Evolutionary conservation across 1,139 yeast genomes (phyloP), one percentile per base, ranked within the genome.

Genomic region (Pichia sp.): DNA sequence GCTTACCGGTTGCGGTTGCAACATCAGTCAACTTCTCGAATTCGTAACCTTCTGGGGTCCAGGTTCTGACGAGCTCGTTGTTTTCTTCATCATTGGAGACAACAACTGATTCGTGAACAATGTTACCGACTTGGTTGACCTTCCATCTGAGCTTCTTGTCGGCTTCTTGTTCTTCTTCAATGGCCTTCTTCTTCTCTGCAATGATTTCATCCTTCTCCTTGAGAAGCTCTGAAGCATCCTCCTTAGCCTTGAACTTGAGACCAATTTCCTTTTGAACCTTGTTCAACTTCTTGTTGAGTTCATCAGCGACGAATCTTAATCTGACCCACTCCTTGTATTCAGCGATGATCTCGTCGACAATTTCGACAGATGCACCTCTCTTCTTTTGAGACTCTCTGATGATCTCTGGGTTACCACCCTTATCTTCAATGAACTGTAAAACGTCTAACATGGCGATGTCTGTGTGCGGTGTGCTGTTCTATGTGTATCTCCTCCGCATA

Each of bases 291-390:
- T 87, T 88, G 77, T 91, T 93, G 49, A 79, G 58, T 56, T 79
- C 94, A 60, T 91, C 99, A 49, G 91, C 74, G 43, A 86, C 91
- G 58, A 87, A 91, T 67, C 96, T 84, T 51, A 86, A 74, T 63
- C 74, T 78, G 51, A 91, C 85, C 98, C 98, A 91, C 43, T 74
- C 77, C 64, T 84, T 85, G 72, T 91, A 91, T 50, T 80, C 95
- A 46, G 67, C 69, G 59, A 93, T 84, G 58, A 91, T 87, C 64
- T 91, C 96, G 58, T 91, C 99, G 33, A 91, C 97, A 39, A 91
- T 59, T 63, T 91, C 98, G 36, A 87, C 97, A 23, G 93, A 68
- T 51, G 77, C 97, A 43, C 95, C 95, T 69, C 99, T 85, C 48
- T 94, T 94, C 62, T 69, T 76, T 64, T 91, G 98, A 26, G 97